Base-by-base conservation (phyloP, 371 early-diverging fungal genomes). In the Scutellospora calospora region DNA sequence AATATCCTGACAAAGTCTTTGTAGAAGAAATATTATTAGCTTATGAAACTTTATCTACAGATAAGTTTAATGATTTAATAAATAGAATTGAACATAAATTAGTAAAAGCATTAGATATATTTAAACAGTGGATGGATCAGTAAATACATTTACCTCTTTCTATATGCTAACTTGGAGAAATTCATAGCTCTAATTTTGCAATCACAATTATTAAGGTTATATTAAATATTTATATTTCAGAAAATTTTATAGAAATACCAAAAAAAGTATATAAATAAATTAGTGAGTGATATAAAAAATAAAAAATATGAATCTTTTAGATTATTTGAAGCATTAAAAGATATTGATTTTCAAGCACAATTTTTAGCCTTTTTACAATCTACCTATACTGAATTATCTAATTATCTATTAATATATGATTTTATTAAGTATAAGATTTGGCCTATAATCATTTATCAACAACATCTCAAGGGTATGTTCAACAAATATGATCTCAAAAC, bases 401-500 rank as follows among this genome's bases (percentile, higher is more conserved):
- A 72, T 29, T 72, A 49, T 31, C 72, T 29, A 25, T 11, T 52
- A 6, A 3, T 66, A n/a, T 31, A 38, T 31, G n/a, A 14, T 35
- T 66, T 72, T 72, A 35, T 52, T 27, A 72, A 72, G 9, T 41
- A 72, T 14, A 25, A 25, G 51, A 25, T 72, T 72, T 72, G 72
- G 29, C n/a, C 72, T 49, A 72, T 72, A 29, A 20, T 72, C 3
- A 1, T 75, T 33, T 33, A 59, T 38, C 76, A 75, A 16, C 41
- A 75, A 35, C 76, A 75, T 33, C 18, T 75, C 18, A 38, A 59
- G 41, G 59, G 51, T 27, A 55, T 75, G 59, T 75, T 75, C 38
- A 75, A 75, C 41, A 31, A 33, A 59, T 75, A 75, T 75, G 59
- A 75, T 25, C 55, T 59, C 20, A 75, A 75, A 59, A 29, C 33